phyloP scores from a whole-genome alignment of 2,329 filamentous ascomycete genomes.

The Nemania abortiva region DNA sequence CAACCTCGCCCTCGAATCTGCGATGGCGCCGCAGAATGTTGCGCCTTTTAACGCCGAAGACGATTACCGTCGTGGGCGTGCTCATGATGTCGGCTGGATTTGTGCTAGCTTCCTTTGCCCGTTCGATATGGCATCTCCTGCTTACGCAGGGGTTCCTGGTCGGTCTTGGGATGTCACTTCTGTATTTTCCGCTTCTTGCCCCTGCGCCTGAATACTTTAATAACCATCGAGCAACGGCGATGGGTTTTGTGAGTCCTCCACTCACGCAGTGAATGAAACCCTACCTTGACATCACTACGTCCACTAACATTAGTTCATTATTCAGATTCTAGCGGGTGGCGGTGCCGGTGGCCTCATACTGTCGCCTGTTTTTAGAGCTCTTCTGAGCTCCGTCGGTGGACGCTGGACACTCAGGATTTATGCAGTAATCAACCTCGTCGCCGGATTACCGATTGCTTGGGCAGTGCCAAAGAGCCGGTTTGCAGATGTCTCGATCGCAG shows the following conservation, averaged over 20 bases:
- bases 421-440: conserved; percentile 53
- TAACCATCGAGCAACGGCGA: conserved; percentile 59
- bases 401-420: conserved; percentile 59
- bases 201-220: conserved; percentile 64
- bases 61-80: conserved; percentile 58
- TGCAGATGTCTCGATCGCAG: conserved; percentile 42
- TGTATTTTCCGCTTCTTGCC: conserved; percentile 59
- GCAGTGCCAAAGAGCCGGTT: conserved; percentile 56
- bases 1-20: conserved; percentile 38
- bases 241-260: conserved; percentile 55
- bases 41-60: conserved; percentile 49
- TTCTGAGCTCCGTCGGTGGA: conserved; percentile 58
- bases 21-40: conserved; percentile 44
- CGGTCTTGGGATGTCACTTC: conserved; percentile 58
- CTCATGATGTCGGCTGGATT: conserved; percentile 58
- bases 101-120: conserved; percentile 55
- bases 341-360: conserved; percentile 58
- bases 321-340: conserved; percentile 56
- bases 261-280: too few species aligned
- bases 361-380: conserved; percentile 55
- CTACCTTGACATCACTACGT: neutral
- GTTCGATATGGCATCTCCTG: conserved; percentile 57
- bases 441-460: conserved; percentile 56
- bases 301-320: neutral
- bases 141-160: conserved; percentile 59